Percentiles rank a stretch among this genome's conserved stretches.
Evolutionary conservation across 2,329 filamentous ascomycete genomes (phyloP).

Genomic region (Hawksworthiomyces lignivorus): DNA sequence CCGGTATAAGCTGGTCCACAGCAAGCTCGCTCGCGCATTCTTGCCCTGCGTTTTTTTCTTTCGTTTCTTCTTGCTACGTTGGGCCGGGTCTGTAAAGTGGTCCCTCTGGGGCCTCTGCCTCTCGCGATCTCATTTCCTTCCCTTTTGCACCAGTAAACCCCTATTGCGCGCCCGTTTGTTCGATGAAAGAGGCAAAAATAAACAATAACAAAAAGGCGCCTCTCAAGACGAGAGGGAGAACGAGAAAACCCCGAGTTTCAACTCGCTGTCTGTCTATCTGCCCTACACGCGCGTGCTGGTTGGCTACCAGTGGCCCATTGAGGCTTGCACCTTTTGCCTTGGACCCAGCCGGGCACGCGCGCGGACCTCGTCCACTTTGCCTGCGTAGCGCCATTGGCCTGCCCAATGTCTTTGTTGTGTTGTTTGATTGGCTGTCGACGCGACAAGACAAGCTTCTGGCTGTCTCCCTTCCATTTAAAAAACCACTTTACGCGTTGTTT

Average conservation of each 20-base stretch:
- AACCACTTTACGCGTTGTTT: constrained; percentile 15
- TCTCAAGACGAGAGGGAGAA: neutral
- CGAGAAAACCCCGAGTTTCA: neutral
- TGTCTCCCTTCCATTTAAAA: neutral
- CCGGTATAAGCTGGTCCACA: too few species aligned
- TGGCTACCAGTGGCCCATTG: constrained; percentile 2
- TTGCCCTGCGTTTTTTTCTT: too few species aligned
- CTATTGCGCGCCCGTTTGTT: neutral
- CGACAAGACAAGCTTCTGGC: neutral
- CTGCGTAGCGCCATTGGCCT: too few species aligned
- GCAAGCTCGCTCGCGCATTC: too few species aligned
- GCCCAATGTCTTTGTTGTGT: too few species aligned
- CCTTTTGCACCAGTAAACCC: constrained; percentile 2
- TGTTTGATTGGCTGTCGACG: constrained; percentile 10
- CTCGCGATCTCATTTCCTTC: neutral
- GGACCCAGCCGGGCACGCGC: too few species aligned
- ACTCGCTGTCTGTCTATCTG: too few species aligned
- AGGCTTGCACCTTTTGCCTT: too few species aligned
- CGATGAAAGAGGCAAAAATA: constrained; percentile 3
- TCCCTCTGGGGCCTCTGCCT: too few species aligned
- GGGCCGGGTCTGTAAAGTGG: too few species aligned
- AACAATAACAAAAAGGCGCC: constrained; percentile 2
- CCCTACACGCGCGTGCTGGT: constrained; percentile 4
- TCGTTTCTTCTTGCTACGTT: too few species aligned
- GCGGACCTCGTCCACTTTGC: too few species aligned